Evolutionary conservation across 306 rosid genomes (phyloP), one percentile per base, ranked within the genome.

Genomic region (Cicer judaicum): DNA sequence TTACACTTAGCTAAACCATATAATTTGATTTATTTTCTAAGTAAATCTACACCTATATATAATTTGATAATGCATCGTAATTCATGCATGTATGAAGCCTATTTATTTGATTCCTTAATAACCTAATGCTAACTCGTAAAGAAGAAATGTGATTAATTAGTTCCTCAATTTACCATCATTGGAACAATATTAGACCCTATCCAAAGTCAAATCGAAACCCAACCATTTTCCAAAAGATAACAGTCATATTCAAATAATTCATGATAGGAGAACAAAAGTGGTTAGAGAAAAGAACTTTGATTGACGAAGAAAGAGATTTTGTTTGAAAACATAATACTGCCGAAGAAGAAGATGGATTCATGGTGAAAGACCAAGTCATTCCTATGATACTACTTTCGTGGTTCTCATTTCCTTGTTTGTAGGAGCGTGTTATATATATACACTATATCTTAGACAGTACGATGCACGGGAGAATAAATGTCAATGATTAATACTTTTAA

Each of bases 291-390:
- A n/a, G 21, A 78, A 41, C 36, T 40, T 78, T 52, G 73, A 8
- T 42, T 72, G 43, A 83, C 69, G 7, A 50, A 3, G 70, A 72
- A 78, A 79, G 73, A 83, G n/a, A 62, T 8, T 55, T 55, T 36
- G 56, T 12, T 9, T 16, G 46, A 60, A 38, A 12, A 47, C 14
- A 46, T 47, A 63, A 50, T 52, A 56, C 34, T 41, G 29, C 77
- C 14, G 15, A 59, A 18, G 71, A 44, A 67, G 77, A 46, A 72
- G 69, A 70, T 41, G 24, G 78, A 75, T 78, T 71, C 55, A 76
- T 24, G 86, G 87, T 72, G 70, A 62, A 53, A 75, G 84, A 84
- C 86, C 79, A 74, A 85, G 88, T 83, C 85, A 52, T 54, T 38
- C 43, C 66, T 54, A 11, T 6, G 38, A 18, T 16, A 40, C 62